Evolutionary conservation across 305 asterid species (phyloP).

Genomic region (Solanum hybrid): DNA sequence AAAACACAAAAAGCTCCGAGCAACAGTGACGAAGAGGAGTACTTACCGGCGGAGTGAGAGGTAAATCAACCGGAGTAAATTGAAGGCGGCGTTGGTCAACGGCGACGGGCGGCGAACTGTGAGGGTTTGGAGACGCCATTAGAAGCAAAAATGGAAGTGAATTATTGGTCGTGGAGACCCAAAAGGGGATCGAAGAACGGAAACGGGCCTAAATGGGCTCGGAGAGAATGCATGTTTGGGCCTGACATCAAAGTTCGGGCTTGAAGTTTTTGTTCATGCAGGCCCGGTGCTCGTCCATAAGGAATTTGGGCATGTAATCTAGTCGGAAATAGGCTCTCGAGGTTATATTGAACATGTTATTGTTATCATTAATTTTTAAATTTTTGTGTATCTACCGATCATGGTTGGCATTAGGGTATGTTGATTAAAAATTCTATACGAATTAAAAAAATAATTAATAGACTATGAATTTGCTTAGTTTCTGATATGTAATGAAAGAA

Average conservation of each 20-base stretch:
- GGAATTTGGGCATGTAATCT: background rate
- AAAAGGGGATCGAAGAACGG: background rate
- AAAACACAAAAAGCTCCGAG: background rate
- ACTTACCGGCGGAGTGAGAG: background rate
- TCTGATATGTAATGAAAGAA: too few relatives aligned
- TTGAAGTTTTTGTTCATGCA: background rate
- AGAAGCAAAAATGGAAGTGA: background rate
- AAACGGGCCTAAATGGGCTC: conserved; percentile 7
- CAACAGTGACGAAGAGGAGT: background rate
- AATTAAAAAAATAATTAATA: background rate
- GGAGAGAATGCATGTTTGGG: background rate
- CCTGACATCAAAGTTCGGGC: background rate
- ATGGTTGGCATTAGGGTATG: background rate
- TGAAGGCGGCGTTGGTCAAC: conserved; percentile 1
- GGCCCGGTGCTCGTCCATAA: background rate
- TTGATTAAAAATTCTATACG: background rate
- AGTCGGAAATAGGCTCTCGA: background rate
- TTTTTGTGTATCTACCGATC: too few relatives aligned
- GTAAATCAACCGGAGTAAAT: background rate
- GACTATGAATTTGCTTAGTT: background rate
- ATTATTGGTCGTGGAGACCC: background rate
- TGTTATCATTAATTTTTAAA: too few relatives aligned
- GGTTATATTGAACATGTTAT: too few relatives aligned
- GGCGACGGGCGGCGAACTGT: background rate
- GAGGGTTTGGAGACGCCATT: background rate